These are phyloP conservation scores for Fusarium clavum DNA, from an alignment of 2,329 filamentous ascomycete genomes.

Conservation along the genomic window DNA sequence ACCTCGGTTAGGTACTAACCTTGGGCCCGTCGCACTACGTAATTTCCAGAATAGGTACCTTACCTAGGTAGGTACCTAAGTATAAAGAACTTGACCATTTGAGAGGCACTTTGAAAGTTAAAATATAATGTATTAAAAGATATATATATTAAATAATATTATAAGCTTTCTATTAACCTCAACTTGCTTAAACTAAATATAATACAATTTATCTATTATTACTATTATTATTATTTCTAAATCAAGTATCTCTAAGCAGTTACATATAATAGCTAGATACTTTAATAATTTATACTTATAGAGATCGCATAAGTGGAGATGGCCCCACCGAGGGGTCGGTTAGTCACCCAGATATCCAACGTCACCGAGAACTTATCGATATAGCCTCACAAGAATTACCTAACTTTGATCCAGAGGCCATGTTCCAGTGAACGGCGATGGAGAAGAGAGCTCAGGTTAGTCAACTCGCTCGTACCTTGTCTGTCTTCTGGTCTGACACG, in stretches of 20 bases:
- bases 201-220: too few relatives aligned
- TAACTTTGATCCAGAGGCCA: slow-evolving; percentile 24
- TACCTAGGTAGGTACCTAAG: too few relatives aligned
- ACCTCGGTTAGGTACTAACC: slow-evolving; percentile 44
- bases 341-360: neutral
- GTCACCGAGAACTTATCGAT: slow-evolving; percentile 17
- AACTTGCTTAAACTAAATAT: too few relatives aligned
- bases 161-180: too few relatives aligned
- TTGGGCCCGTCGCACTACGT: too few relatives aligned
- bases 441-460: slow-evolving; percentile 55
- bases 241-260: too few relatives aligned
- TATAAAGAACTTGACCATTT: too few relatives aligned
- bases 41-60: neutral
- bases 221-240: too few relatives aligned
- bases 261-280: too few relatives aligned
- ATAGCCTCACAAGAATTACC: slow-evolving; percentile 20
- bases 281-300: neutral
- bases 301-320: slow-evolving; percentile 25
- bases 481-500: neutral
- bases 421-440: slow-evolving; percentile 48
- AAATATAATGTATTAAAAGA: too few relatives aligned
- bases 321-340: slow-evolving; percentile 35
- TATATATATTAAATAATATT: too few relatives aligned
- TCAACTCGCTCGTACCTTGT: neutral
- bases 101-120: too few relatives aligned